Evolutionary conservation across 139 green algal species (phyloP).

Genomic region (Closterium sp.): DNA sequence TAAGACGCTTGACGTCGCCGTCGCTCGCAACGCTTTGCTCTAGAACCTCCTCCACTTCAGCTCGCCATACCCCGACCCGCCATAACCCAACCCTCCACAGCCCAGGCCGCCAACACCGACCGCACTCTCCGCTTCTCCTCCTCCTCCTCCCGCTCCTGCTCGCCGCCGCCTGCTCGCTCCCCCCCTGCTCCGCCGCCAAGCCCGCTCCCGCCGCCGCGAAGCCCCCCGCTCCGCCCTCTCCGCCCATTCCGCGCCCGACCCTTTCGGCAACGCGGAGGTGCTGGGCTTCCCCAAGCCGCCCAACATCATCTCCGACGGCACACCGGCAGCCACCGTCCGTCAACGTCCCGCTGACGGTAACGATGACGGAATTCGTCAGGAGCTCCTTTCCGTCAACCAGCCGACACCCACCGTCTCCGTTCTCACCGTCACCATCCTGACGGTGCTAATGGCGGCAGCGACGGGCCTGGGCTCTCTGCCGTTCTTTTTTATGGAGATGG

Average conservation of each 20-base stretch:
- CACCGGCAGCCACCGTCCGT: not conserved
- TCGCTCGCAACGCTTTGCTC: not conserved
- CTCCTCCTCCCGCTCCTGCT: not conserved
- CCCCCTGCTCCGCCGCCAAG: not conserved
- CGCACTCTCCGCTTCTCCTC: not conserved
- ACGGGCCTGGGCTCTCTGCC: constrained; percentile 46
- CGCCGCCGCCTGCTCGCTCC: not conserved
- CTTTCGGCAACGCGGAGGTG: not conserved
- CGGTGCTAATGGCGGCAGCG: constrained; percentile 47
- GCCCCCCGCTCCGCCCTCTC: not conserved
- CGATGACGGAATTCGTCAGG: not conserved
- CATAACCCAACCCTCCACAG: not conserved
- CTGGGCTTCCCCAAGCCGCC: not conserved
- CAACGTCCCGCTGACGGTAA: not conserved
- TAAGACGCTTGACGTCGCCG: not conserved
- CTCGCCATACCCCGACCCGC: no score
- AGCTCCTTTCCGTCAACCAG: not conserved
- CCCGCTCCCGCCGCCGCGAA: not conserved
- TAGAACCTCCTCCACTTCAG: not conserved
- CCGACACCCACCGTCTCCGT: constrained; percentile 16
- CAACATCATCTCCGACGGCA: not conserved
- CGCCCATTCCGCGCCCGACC: not conserved
- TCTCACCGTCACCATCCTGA: constrained; percentile 37
- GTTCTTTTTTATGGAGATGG: constrained; percentile 47
- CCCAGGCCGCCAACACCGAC: not conserved